phyloP scores from a whole-genome alignment of 2,329 filamentous ascomycete genomes.

The Nigrospora oryzae region DNA sequence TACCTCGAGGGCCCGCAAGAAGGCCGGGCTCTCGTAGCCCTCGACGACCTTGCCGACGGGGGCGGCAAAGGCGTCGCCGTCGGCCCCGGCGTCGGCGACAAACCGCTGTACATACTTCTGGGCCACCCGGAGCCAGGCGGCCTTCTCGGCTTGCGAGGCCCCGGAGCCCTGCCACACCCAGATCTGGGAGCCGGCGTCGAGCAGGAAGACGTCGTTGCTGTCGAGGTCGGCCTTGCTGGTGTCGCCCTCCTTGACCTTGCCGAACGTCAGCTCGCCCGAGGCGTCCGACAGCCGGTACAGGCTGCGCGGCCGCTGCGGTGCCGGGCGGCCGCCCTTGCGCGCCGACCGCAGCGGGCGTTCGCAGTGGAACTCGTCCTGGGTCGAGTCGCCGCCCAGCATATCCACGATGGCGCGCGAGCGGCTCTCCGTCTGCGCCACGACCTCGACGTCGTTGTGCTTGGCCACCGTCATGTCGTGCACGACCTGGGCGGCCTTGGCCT shows the following conservation, averaged over 20 bases:
- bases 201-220: slow-evolving; percentile 52
- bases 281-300: slow-evolving; percentile 58
- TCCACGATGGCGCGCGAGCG: slow-evolving; percentile 45
- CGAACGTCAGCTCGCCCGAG: slow-evolving; percentile 47
- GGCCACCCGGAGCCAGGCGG: slow-evolving; percentile 51
- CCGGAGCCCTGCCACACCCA: slow-evolving; percentile 60
- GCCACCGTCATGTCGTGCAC: slow-evolving; percentile 56
- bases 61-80: slow-evolving; percentile 29
- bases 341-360: slow-evolving; percentile 29
- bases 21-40: slow-evolving; percentile 45
- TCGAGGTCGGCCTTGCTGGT: slow-evolving; percentile 43
- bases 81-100: slow-evolving; percentile 16
- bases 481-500: slow-evolving; percentile 58
- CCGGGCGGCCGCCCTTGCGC: slow-evolving; percentile 10
- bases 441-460: slow-evolving; percentile 57
- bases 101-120: slow-evolving; percentile 43
- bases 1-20: slow-evolving; percentile 34
- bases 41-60: slow-evolving; percentile 50
- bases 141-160: slow-evolving; percentile 50
- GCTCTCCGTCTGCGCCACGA: slow-evolving; percentile 52
- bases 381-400: slow-evolving; percentile 36
- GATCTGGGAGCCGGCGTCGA: slow-evolving; percentile 46
- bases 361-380: slow-evolving; percentile 23
- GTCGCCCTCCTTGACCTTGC: slow-evolving; percentile 46
- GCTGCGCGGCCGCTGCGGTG: slow-evolving; percentile 24